Base-by-base conservation (phyloP, 1,139 yeast genomes). In the Starmera stellimalicola region DNA sequence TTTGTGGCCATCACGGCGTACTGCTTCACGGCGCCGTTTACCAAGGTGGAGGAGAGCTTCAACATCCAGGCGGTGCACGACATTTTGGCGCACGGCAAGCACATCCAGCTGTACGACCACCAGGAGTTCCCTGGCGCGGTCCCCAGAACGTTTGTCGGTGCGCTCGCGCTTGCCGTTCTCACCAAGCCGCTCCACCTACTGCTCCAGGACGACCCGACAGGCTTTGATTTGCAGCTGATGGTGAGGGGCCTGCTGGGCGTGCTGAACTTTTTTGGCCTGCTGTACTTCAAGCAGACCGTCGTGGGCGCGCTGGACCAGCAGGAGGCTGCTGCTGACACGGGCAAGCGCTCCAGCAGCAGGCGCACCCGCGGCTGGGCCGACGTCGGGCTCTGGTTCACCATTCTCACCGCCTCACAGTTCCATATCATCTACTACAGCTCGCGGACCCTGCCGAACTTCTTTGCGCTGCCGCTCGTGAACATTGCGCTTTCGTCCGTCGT, bases 11-110 rank as follows among this genome's bases (percentile, higher is more conserved):
- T 75, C 14, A 50, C 61, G 2, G 54, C 55, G 36, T 71, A 79
- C 51, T 50, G 79, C 41, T 44, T 62, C 16, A 45, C 71, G 3
- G 68, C 95, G 0, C 96, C 96, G 0, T 85, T 65, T 54, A 80
- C 96, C 5, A 88, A 91, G 55, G 96, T 91, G 1, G 97, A 91
- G 52, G 98, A 91, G 53, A 83, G 95, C 24, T 91, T 91, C 64
- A 84, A 80, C 47, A 64, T 84, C 30, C 97, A 91, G 50, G 97
- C 97, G 0, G 65, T 84, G 28, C 91, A 87, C 51, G 97, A 91
- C 50, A 66, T 88, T 32, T 46, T 84, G 35, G 68, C 70, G 42
- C 68, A 73, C 50, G 95, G 95, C 0, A 43, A 68, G 0, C 65
- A 64, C 35, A 37, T 65, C 1, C 47, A 67, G 6, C 36, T 62